Percentiles rank a stretch among this genome's conserved stretches.
phyloP scores from a whole-genome alignment of 495 filamentous ascomycete genomes.

The Neurospora sp. region DNA sequence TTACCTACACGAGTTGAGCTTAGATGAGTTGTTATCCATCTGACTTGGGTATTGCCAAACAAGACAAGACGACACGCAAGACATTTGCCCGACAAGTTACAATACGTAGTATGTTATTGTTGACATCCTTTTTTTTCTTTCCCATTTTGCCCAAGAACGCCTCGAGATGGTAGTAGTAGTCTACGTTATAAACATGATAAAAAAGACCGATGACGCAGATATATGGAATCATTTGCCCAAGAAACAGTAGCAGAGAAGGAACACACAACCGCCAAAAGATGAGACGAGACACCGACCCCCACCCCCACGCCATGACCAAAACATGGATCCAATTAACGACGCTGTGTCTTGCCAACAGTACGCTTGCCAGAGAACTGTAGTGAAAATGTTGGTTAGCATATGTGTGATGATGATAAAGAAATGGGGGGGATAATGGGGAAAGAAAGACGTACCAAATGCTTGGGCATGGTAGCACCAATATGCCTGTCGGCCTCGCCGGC shows the following conservation, averaged over 20 bases:
- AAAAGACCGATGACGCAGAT: not conserved
- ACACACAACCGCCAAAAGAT: conserved; percentile 2
- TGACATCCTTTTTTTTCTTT: not conserved
- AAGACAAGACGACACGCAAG: too few species aligned
- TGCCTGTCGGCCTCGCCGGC: conserved; percentile 96
- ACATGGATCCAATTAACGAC: conserved; percentile 17
- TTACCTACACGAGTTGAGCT: too few species aligned
- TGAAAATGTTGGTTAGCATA: conserved; percentile 21
- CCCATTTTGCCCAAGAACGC: conserved; percentile 4
- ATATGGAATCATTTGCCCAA: not conserved
- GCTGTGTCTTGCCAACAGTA: conserved; percentile 47
- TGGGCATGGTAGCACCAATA: conserved; percentile 66
- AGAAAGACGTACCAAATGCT: conserved; percentile 69
- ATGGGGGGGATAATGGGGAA: not conserved
- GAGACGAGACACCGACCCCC: not conserved
- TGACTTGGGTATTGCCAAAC: too few species aligned
- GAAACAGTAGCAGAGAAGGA: not conserved
- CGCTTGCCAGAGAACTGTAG: conserved; percentile 47
- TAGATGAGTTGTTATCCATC: too few species aligned
- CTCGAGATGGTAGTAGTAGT: not conserved
- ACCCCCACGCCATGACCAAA: not conserved
- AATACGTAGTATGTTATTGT: not conserved
- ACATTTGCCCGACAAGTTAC: too few species aligned
- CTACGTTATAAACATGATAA: conserved; percentile 2
- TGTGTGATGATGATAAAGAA: not conserved